phyloP scores from a whole-genome alignment of 1,284 basidiomycete species.

The Rhodofomes roseus region DNA sequence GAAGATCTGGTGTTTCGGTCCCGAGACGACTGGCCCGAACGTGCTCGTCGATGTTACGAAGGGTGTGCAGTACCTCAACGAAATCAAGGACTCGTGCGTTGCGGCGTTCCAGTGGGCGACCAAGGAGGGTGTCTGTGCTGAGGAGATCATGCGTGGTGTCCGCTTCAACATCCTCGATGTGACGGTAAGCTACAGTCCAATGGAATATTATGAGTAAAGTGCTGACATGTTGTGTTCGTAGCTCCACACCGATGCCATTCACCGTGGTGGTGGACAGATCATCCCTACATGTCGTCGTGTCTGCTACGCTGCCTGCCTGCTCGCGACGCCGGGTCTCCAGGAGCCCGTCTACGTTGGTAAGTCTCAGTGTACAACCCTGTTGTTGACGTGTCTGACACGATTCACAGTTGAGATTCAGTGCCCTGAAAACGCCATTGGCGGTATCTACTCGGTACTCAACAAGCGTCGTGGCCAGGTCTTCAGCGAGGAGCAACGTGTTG shows the following conservation, averaged over 20 bases:
- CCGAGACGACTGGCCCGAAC: conserved; percentile 97
- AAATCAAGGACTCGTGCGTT: conserved; percentile 99
- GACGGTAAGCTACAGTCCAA: conserved; percentile 54
- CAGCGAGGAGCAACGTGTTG: conserved; percentile 94
- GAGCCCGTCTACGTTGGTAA: conserved; percentile 94
- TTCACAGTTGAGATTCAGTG: conserved; percentile 91
- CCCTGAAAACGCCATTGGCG: conserved; percentile 96
- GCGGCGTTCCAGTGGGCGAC: conserved; percentile 99
- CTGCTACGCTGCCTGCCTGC: conserved; percentile 92
- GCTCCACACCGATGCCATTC: conserved; percentile 98
- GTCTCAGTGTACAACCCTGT: conserved; percentile 8
- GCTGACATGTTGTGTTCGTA: conserved; percentile 27
- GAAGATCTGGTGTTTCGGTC: conserved; percentile 99
- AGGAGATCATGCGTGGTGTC: conserved; percentile 99
- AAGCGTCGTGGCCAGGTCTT: conserved; percentile 99
- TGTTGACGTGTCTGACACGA: not conserved
- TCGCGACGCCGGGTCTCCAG: conserved; percentile 90
- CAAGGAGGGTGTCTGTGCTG: conserved; percentile 95
- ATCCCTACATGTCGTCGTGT: conserved; percentile 98
- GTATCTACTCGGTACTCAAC: conserved; percentile 96
- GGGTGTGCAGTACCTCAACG: conserved; percentile 96
- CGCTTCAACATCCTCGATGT: conserved; percentile 97
- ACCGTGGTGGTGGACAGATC: conserved; percentile 98
- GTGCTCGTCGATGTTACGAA: conserved; percentile 98
- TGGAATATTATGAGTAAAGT: too few relatives aligned